These are phyloP conservation scores for Exophiala alcalophila DNA, from an alignment of 2,329 filamentous ascomycete genomes.

Conservation along the genomic window DNA sequence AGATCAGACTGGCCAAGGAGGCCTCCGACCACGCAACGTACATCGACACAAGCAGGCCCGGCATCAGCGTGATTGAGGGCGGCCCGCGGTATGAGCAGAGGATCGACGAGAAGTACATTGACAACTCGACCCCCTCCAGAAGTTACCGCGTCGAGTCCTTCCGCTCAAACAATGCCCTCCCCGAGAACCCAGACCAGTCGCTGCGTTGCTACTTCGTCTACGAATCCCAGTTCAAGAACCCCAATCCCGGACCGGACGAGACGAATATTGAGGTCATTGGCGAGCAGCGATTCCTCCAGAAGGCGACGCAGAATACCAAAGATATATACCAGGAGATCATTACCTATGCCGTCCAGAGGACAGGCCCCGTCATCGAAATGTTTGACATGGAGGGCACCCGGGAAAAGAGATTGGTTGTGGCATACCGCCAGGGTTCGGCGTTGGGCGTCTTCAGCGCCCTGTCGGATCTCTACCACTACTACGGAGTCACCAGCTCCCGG, in stretches of 20 bases:
- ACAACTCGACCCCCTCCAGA: slow-evolving; percentile 67
- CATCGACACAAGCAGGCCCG: slow-evolving; percentile 94
- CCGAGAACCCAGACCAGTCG: slow-evolving; percentile 71
- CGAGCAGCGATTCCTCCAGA: slow-evolving; percentile 90
- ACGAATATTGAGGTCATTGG: slow-evolving; percentile 88
- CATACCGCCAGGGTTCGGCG: slow-evolving; percentile 89
- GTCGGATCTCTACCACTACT: slow-evolving; percentile 97
- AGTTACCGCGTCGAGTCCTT: slow-evolving; percentile 96
- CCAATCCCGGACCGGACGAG: slow-evolving; percentile 70
- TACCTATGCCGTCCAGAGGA: slow-evolving; percentile 74
- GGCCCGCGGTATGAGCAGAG: slow-evolving; percentile 92
- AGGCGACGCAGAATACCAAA: slow-evolving; percentile 94
- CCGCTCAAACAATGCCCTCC: slow-evolving; percentile 79
- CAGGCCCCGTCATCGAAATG: slow-evolving; percentile 94
- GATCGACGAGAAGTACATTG: slow-evolving; percentile 92
- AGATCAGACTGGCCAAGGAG: slow-evolving; percentile 95
- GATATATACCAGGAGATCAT: slow-evolving; percentile 94
- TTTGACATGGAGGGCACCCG: slow-evolving; percentile 89
- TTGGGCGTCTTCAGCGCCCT: slow-evolving; percentile 91
- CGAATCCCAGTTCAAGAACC: slow-evolving; percentile 83
- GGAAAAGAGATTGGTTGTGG: slow-evolving; percentile 92
- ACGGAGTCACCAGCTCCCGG: slow-evolving; percentile 89
- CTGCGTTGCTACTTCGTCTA: slow-evolving; percentile 99
- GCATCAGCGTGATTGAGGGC: slow-evolving; percentile 69
- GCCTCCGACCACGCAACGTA: slow-evolving; percentile 93